Base-by-base conservation (phyloP, 1,284 basidiomycete genomes). In the Meripilus lineatus region DNA sequence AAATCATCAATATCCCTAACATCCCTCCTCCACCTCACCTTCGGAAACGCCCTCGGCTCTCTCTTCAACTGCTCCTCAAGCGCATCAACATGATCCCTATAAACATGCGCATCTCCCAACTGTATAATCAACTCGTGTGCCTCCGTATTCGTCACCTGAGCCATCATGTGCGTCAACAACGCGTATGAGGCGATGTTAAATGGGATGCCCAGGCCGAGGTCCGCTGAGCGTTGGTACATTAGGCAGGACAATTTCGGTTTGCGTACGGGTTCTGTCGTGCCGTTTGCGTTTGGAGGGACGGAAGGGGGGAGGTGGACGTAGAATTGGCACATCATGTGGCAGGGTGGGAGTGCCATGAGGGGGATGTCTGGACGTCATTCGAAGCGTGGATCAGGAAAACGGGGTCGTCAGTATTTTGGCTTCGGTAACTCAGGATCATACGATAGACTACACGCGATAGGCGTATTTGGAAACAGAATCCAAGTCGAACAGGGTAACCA, bases 111-210 rank as follows among this genome's bases (percentile, higher is more conserved):
- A 57, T 99, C 95, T 5, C 95, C 95, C 57, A 99, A 84, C 65
- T 94, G 89, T 55, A 94, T 88, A 56, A 94, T 77, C 40, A 99
- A 80, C 62, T 96, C 91, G 60, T 88, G 81, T 1, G 95, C 79
- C 35, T 88, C 83, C 11, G 89, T 94, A 40, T 77, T 75, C 2
- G 95, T 98, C 43, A 97, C 83, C 22, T 82, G 81, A 11, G 95
- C 95, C 52, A 99, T 82, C 89, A 99, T 95, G 67, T 97, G 93
- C 0, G 93, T 96, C 43, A 99, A 78, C 15, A 99, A 77, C 1
- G 96, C 89, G 63, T 99, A 99, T 1, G 92, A 95, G 7, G 95
- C 95, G 66, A 99, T 98, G 69, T 99, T 99, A 79, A 99, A 99
- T 0, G 95, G 95, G 40, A 97, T 89, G 3, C 95, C 95, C 30